phyloP scores from a whole-genome alignment of 805 yeast genomes.

The Wickerhamiella azyma region DNA sequence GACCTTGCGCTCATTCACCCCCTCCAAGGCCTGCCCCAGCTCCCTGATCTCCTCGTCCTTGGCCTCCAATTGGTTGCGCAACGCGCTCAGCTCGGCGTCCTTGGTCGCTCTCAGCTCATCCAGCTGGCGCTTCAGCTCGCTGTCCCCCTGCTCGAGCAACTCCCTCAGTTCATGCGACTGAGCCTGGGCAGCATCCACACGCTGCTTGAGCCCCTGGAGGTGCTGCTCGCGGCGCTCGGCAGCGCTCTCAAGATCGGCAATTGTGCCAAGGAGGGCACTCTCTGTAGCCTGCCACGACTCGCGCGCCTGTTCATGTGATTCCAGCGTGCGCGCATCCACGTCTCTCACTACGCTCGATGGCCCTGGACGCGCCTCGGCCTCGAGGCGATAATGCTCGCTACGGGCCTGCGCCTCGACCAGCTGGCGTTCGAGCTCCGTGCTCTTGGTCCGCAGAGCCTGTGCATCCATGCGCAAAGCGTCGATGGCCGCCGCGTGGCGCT shows the following conservation, averaged over 20 bases:
- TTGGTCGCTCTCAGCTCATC: no score
- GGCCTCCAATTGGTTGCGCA: no score
- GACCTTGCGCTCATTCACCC: background rate
- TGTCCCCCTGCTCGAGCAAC: background rate
- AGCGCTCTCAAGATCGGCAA: constrained; percentile 24
- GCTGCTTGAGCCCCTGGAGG: background rate
- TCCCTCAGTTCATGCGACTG: constrained; percentile 1
- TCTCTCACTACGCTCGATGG: no score
- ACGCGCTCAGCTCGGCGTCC: background rate
- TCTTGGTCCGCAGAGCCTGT: constrained; percentile 26
- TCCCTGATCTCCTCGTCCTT: background rate
- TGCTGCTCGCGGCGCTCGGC: constrained; percentile 11
- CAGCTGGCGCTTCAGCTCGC: background rate
- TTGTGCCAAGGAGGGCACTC: constrained; percentile 30
- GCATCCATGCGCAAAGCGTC: constrained; percentile 28
- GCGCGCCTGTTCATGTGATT: constrained; percentile 48
- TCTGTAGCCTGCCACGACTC: constrained; percentile 79
- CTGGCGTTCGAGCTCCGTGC: constrained; percentile 23
- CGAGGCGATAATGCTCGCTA: background rate
- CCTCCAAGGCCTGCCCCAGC: background rate
- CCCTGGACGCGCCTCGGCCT: background rate
- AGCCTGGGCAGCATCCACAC: constrained; percentile 6
- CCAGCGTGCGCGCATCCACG: no score
- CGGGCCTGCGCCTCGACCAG: background rate
- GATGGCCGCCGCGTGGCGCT: constrained; percentile 2